Evolutionary conservation across 192 early-diverging fungal genomes (phyloP).

Genomic region (Coemansia sp.): DNA sequence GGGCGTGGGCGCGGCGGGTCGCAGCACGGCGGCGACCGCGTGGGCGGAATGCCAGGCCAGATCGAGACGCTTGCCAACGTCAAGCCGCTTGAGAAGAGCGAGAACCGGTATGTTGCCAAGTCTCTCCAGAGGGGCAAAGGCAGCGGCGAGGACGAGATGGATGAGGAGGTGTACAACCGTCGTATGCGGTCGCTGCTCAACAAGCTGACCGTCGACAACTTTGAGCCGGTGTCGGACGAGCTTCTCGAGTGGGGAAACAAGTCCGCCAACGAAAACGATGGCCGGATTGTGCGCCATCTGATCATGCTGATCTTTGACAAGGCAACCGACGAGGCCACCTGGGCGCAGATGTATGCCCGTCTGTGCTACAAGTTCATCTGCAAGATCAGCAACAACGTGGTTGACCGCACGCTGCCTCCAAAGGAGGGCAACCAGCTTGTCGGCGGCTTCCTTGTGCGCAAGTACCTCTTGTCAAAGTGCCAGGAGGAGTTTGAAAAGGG

Average conservation of each 20-base stretch:
- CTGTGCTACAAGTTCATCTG: slow-evolving; percentile 83
- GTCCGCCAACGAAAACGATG: slow-evolving; percentile 65
- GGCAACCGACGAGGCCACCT: slow-evolving; percentile 91
- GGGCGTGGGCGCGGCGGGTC: slow-evolving; percentile 61
- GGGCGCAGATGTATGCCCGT: slow-evolving; percentile 85
- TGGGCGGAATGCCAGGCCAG: slow-evolving; percentile 1
- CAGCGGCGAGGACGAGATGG: slow-evolving; percentile 51
- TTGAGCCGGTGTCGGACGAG: slow-evolving; percentile 81
- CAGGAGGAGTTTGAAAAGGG: slow-evolving; percentile 93
- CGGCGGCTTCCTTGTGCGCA: slow-evolving; percentile 80
- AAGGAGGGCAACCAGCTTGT: slow-evolving; percentile 58
- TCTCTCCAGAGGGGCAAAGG: slow-evolving; percentile 31
- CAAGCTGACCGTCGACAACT: slow-evolving; percentile 97
- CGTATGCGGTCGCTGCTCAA: slow-evolving; percentile 90
- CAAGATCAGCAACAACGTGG: slow-evolving; percentile 57
- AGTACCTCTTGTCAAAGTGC: slow-evolving; percentile 87
- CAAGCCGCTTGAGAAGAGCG: slow-evolving; percentile 76
- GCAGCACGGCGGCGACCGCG: slow-evolving; percentile 39
- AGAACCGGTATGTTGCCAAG: slow-evolving; percentile 76
- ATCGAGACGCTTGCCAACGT: slow-evolving; percentile 60
- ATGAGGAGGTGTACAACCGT: slow-evolving; percentile 65
- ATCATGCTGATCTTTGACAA: slow-evolving; percentile 92
- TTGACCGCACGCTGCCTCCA: slow-evolving; percentile 61
- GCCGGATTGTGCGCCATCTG: slow-evolving; percentile 74
- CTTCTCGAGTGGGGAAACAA: slow-evolving; percentile 78